Conservation (phyloP, 345 rosid genomes). For the Adansonia digitata region DNA sequence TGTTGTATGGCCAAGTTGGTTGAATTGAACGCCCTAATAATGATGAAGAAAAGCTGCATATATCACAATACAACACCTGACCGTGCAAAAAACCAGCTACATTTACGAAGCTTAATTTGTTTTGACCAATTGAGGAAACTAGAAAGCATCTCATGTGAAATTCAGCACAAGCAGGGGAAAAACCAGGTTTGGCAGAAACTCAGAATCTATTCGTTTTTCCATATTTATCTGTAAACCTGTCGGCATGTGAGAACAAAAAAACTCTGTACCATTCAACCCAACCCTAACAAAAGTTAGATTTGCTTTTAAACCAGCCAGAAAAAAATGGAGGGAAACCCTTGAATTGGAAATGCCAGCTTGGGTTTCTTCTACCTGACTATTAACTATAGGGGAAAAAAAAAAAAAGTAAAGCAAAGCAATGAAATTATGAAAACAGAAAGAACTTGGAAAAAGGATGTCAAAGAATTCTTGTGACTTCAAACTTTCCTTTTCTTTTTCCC, state of each 20-base stretch:
- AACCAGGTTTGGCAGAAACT: neutral
- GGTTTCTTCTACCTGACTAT: neutral
- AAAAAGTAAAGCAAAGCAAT: too few species aligned
- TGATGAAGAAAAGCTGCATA: too few species aligned
- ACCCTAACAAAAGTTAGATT: slow-evolving; percentile 15
- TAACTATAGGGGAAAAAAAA: neutral
- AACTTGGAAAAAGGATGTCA: neutral
- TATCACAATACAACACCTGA: neutral
- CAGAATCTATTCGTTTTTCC: neutral
- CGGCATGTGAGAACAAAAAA: slow-evolving; percentile 28
- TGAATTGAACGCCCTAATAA: neutral
- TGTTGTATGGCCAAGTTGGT: neutral
- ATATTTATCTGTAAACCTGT: slow-evolving; percentile 5
- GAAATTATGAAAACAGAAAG: too few species aligned
- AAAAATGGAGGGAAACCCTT: neutral
- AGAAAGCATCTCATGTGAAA: neutral
- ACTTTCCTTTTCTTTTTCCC: neutral
- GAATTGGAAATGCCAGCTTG: slow-evolving; percentile 11
- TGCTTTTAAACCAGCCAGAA: neutral
- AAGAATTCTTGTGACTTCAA: neutral
- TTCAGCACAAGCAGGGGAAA: neutral
- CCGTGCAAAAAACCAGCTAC: neutral
- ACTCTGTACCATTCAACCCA: slow-evolving; percentile 3
- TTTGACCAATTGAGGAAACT: neutral
- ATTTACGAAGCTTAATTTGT: neutral